phyloP scores from a whole-genome alignment of 2,329 filamentous ascomycete species.

The Hypoxylon sp. region DNA sequence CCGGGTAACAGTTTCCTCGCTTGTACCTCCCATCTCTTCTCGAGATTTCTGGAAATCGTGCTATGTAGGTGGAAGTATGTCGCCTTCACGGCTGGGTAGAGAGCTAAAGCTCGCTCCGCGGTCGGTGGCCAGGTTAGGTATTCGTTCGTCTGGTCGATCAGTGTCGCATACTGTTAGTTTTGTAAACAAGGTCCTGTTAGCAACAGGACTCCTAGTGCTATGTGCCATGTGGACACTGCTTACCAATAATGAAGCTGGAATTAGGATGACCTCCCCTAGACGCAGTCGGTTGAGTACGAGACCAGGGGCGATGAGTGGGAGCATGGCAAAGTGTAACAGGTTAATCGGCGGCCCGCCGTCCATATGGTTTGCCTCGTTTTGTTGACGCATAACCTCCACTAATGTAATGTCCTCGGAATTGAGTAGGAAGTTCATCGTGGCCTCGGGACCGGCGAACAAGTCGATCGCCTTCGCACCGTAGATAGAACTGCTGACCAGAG shows the following conservation, averaged over 20 bases:
- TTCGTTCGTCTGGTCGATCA: conserved; percentile 62
- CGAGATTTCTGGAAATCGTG: conserved; percentile 62
- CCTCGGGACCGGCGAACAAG: conserved; percentile 66
- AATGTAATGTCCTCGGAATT: conserved; percentile 31
- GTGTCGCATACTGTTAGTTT: conserved; percentile 62
- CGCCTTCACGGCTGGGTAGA: conserved; percentile 63
- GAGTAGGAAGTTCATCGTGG: conserved; percentile 60
- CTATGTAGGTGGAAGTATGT: conserved; percentile 63
- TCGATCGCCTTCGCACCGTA: conserved; percentile 68
- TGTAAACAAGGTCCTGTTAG: conserved; percentile 13
- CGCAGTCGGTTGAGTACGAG: conserved; percentile 77
- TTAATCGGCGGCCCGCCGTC: conserved; percentile 37
- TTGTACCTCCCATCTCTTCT: conserved; percentile 63
- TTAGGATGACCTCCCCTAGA: conserved; percentile 66
- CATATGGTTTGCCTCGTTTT: neutral
- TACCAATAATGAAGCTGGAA: conserved; percentile 54
- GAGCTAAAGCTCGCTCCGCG: conserved; percentile 64
- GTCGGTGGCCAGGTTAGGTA: conserved; percentile 68
- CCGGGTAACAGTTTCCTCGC: conserved; percentile 48
- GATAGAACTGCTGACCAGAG: conserved; percentile 66
- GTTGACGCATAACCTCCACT: conserved; percentile 31
- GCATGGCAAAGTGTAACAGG: conserved; percentile 47
- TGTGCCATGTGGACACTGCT: conserved; percentile 17
- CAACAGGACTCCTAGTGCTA: neutral
- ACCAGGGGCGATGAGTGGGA: conserved; percentile 77